phyloP scores from a whole-genome alignment of 2,329 filamentous ascomycete species.

The Phyllosticta citrichinensis region DNA sequence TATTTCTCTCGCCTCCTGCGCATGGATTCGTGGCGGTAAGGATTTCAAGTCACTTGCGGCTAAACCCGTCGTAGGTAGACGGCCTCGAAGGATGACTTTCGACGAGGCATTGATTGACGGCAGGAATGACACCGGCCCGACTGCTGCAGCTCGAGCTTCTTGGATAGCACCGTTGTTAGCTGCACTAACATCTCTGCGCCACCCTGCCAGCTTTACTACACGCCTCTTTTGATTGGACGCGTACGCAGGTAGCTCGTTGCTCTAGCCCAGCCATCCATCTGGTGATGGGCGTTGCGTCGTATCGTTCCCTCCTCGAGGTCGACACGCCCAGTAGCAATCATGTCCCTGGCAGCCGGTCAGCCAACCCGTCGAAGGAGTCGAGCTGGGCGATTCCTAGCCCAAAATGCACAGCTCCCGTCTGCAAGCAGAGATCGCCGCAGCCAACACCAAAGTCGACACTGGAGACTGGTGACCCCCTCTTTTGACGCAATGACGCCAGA shows the following conservation, averaged over 20 bases:
- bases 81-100: neutral
- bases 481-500: neutral
- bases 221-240: neutral
- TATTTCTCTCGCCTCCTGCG: neutral
- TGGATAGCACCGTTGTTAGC: neutral
- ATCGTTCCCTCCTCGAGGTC: neutral
- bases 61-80: neutral
- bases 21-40: neutral
- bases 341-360: neutral
- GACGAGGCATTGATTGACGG: neutral
- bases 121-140: neutral
- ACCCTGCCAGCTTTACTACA: neutral
- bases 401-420: neutral
- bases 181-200: neutral
- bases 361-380: neutral
- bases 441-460: neutral
- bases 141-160: neutral
- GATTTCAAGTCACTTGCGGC: neutral
- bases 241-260: neutral
- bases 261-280: neutral
- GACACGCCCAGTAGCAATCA: neutral
- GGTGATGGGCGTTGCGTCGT: neutral
- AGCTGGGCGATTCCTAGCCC: neutral
- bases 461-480: neutral
- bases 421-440: too few species aligned